Evolutionary conservation across 106 monocot species (phyloP), one percentile per base, ranked within the genome.

Genomic region (Hemerocallis citrina): DNA sequence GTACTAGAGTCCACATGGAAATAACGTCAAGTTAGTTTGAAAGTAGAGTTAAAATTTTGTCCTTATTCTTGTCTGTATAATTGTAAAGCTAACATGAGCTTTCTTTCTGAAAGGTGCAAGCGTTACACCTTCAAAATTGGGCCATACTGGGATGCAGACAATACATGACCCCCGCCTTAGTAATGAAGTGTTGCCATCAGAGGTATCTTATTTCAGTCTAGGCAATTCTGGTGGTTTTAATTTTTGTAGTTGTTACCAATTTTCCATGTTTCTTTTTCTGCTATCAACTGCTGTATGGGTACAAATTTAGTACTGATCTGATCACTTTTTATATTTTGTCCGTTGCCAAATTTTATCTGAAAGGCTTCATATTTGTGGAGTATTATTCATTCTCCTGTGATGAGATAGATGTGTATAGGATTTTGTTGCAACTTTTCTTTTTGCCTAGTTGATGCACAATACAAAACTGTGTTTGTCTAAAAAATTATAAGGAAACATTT

Each of bases 181-280:
- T 41, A 76, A 62, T 81, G 81, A 78, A 59, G 63, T 44, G 42
- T 55, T 75, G 13, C 77, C 77, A 19, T 44, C 62, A 37, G 84
- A 85, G 87, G 96, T 91, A 88, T 49, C 15, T 36, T 28, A 20
- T 52, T 29, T 2, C n/a, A 60, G 40, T 60, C 12, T 58, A 46
- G 9, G 36, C 23, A 19, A 22, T 50, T 60, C 32, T 22, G 34
- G 21, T 36, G n/a, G n/a, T n/a, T n/a, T n/a, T n/a, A n/a, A n/a
- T n/a, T n/a, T n/a, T n/a, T n/a, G n/a, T n/a, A n/a, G n/a, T n/a
- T n/a, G n/a, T n/a, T n/a, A n/a, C n/a, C n/a, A n/a, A n/a, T n/a
- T 32, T 55, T 55, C 32, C 14, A 15, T 27, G 23, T 27, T n/a
- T n/a, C 11, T 10, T 50, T 5, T 2, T 25, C 13, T 25, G 50